phyloP scores from a whole-genome alignment of 1,139 yeast species.

The Hansenula sp. region DNA sequence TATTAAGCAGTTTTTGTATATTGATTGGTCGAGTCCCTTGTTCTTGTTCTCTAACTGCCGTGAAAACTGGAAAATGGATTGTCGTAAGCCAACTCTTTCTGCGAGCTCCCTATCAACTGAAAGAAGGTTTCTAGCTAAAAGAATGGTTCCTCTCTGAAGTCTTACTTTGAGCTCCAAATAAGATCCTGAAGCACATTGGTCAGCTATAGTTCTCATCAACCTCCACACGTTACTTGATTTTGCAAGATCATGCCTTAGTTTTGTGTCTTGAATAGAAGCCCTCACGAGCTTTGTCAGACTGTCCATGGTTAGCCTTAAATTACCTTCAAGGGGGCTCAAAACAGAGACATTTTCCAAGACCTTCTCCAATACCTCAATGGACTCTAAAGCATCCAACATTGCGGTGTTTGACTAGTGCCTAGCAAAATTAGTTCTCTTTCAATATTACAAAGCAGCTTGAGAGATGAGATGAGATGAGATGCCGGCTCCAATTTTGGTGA shows the following conservation, averaged over 20 bases:
- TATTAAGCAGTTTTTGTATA: constrained; percentile 2
- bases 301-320: constrained; percentile 1
- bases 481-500: too few relatives aligned
- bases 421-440: too few relatives aligned
- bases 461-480: too few relatives aligned
- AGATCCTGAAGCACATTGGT: constrained; percentile 15
- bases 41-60: constrained; percentile 23
- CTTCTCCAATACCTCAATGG: too few relatives aligned
- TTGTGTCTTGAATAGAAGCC: constrained; percentile 8
- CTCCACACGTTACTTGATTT: constrained; percentile 13
- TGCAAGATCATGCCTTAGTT: constrained; percentile 10
- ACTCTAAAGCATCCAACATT: too few relatives aligned
- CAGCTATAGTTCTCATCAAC: constrained; percentile 6
- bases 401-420: too few relatives aligned
- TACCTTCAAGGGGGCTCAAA: background rate
- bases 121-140: constrained; percentile 33
- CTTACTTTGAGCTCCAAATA: constrained; percentile 8
- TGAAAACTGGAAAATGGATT: constrained; percentile 10
- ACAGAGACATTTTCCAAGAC: too few relatives aligned
- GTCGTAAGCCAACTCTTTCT: constrained; percentile 17
- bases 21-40: background rate
- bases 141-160: constrained; percentile 29
- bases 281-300: constrained; percentile 8
- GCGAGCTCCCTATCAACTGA: constrained; percentile 26
- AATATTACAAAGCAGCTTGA: too few relatives aligned